Conservation (phyloP, 2,329 filamentous ascomycete genomes). For the Didymella pomorum region DNA sequence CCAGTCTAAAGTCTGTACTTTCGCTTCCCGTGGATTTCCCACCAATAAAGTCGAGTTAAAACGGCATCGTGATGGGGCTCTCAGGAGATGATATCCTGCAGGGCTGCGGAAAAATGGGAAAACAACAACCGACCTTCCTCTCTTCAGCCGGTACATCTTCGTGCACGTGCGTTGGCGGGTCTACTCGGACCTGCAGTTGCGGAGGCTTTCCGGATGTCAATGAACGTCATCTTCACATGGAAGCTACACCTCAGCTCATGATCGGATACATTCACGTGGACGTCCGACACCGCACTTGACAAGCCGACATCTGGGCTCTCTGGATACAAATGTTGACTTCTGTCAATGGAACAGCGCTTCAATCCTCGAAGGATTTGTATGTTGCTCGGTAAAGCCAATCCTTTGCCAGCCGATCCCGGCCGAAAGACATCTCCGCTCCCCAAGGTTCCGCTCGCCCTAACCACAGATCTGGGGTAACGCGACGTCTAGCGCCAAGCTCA, state of each 20-base stretch:
- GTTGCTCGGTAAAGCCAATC: conserved; percentile 19
- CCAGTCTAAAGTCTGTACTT: conserved; percentile 11
- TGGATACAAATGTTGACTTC: neutral
- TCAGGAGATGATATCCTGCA: conserved; percentile 18
- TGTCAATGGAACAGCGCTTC: conserved; percentile 1
- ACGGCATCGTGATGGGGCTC: conserved; percentile 11
- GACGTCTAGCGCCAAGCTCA: conserved; percentile 32
- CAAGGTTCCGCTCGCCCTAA: conserved; percentile 49
- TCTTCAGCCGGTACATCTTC: conserved; percentile 28
- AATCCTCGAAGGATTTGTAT: neutral
- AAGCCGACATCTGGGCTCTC: conserved; percentile 22
- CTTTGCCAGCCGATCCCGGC: conserved; percentile 40
- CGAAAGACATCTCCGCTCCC: conserved; percentile 34
- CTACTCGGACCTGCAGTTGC: conserved; percentile 24
- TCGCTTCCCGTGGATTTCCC: conserved; percentile 14
- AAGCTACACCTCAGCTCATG: conserved; percentile 1
- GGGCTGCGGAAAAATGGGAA: conserved; percentile 16
- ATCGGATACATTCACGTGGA: conserved; percentile 13
- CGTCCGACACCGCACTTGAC: conserved; percentile 2
- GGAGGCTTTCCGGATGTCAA: conserved; percentile 33
- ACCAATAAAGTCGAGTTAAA: conserved; percentile 12
- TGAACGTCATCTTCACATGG: conserved; percentile 49
- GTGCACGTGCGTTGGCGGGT: conserved; percentile 33
- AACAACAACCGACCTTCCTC: conserved; percentile 15
- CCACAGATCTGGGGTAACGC: conserved; percentile 42